A percentile compares a stretch with the other conserved stretches of the same genome.
Conservation (phyloP, 169 alveolate genomes). For the Eimeria maxima region DNA sequence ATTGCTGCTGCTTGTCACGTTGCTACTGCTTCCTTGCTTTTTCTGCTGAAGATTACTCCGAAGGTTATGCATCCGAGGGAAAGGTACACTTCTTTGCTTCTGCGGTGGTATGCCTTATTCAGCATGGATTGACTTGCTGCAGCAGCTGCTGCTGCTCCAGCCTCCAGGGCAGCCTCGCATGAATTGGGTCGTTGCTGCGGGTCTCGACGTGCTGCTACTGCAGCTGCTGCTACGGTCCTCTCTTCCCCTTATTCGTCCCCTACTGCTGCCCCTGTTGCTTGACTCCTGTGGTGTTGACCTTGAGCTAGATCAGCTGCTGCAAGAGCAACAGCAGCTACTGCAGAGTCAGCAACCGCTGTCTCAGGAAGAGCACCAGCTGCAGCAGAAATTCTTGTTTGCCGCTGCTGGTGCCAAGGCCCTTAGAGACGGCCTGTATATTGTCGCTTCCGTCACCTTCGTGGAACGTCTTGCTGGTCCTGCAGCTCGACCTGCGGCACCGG, state of each 20-base stretch:
- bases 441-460: constrained; percentile 18
- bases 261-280: constrained; percentile 65
- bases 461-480: constrained; percentile 27
- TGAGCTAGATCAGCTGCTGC: constrained; percentile 33
- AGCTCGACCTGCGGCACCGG: background rate
- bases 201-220: constrained; percentile 76
- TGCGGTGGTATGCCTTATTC: background rate
- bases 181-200: constrained; percentile 31
- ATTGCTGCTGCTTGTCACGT: constrained; percentile 16
- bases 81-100: background rate
- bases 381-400: background rate
- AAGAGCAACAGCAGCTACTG: constrained; percentile 31
- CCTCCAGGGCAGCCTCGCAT: constrained; percentile 54
- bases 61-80: background rate
- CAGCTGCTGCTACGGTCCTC: constrained; percentile 59
- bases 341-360: background rate
- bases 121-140: constrained; percentile 77
- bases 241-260: constrained; percentile 53
- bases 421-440: constrained; percentile 57
- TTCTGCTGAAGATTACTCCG: background rate
- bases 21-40: background rate
- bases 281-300: constrained; percentile 58
- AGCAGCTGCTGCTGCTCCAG: constrained; percentile 78
- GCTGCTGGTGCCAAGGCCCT: constrained; percentile 72
- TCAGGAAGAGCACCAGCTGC: background rate